Conservation (phyloP, 1,284 basidiomycete species). For the Malassezia yamatoensis region DNA sequence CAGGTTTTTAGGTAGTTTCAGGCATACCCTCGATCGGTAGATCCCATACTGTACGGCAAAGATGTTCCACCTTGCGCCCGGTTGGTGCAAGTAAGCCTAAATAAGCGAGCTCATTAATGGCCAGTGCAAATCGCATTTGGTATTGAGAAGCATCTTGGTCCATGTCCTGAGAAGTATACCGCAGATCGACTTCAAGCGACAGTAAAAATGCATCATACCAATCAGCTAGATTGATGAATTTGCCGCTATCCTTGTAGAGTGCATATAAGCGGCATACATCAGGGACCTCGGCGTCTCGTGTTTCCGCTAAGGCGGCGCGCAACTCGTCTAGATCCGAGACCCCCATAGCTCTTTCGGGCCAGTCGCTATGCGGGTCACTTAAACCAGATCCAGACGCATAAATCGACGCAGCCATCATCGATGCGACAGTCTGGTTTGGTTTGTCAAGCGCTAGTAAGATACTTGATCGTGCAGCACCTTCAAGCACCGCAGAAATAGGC, state of each 20-base stretch:
- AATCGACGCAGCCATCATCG: slow-evolving; percentile 10
- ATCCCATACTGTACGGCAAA: slow-evolving; percentile 38
- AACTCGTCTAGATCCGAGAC: slow-evolving; percentile 6
- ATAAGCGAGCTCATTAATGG: slow-evolving; percentile 34
- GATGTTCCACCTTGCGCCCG: slow-evolving; percentile 32
- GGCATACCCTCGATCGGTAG: slow-evolving; percentile 15
- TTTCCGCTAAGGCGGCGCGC: not conserved
- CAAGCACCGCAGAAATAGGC: slow-evolving; percentile 4
- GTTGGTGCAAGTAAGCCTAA: slow-evolving; percentile 39
- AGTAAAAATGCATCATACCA: slow-evolving; percentile 41
- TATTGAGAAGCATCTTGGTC: slow-evolving; percentile 7
- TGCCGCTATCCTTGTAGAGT: slow-evolving; percentile 34
- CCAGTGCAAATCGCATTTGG: slow-evolving; percentile 35
- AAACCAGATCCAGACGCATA: slow-evolving; percentile 6
- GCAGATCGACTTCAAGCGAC: slow-evolving; percentile 16
- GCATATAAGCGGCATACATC: slow-evolving; percentile 33
- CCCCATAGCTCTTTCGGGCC: slow-evolving; percentile 5
- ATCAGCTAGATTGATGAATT: slow-evolving; percentile 41
- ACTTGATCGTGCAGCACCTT: slow-evolving; percentile 12
- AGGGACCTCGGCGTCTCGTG: slow-evolving; percentile 14
- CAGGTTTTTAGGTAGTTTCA: not conserved
- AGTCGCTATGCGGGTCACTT: not conserved
- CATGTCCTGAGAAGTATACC: slow-evolving; percentile 5
- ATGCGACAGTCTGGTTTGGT: slow-evolving; percentile 8
- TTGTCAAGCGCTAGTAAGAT: slow-evolving; percentile 10